Conservation (phyloP, 306 rosid genomes). For the Rosa chinensis region DNA sequence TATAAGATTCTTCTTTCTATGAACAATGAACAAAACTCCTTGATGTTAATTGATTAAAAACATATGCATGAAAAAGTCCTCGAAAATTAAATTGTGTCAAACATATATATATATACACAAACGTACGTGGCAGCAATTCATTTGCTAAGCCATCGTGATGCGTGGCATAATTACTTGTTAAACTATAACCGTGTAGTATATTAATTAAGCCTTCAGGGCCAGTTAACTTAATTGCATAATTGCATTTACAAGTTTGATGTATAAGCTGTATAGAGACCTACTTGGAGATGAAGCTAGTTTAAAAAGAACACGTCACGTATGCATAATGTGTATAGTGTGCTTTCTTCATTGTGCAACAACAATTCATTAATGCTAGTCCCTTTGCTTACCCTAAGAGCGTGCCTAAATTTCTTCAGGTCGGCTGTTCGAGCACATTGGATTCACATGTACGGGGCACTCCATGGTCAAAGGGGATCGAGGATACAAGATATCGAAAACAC, state of each 20-base stretch:
- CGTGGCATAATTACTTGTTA: slow-evolving; percentile 10
- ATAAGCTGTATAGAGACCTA: slow-evolving; percentile 15
- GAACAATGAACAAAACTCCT: background rate
- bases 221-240: slow-evolving; percentile 12
- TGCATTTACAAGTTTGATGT: slow-evolving; percentile 17
- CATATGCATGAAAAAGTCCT: background rate
- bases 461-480: background rate
- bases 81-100: background rate
- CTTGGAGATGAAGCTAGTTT: slow-evolving; percentile 40
- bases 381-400: slow-evolving; percentile 69
- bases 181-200: slow-evolving; percentile 5
- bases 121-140: background rate
- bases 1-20: background rate
- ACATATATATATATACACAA: background rate
- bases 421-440: slow-evolving; percentile 22
- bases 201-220: slow-evolving; percentile 7
- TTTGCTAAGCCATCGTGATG: background rate
- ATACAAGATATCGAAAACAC: slow-evolving; percentile 19
- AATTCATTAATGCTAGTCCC: slow-evolving; percentile 35
- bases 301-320: slow-evolving; percentile 25
- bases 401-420: slow-evolving; percentile 54
- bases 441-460: slow-evolving; percentile 17
- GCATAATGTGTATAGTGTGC: slow-evolving; percentile 6
- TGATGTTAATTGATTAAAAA: background rate
- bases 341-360: slow-evolving; percentile 24